Evolutionary conservation across 371 early-diverging fungal genomes (phyloP).

Genomic region (Rhizopus stolonifer): DNA sequence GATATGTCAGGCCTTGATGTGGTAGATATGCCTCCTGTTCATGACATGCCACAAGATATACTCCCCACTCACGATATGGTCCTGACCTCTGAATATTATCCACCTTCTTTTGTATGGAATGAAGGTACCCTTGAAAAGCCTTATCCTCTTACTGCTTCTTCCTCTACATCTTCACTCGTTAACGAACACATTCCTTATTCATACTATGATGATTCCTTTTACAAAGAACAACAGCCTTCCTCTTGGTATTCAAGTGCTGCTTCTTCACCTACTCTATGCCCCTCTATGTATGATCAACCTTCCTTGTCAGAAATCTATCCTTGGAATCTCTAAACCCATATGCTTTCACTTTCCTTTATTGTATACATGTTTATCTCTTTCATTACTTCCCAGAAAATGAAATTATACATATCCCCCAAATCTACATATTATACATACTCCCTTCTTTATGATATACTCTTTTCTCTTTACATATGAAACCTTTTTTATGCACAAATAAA

Average conservation of each 20-base stretch:
- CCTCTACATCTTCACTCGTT: not conserved
- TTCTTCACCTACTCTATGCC: not conserved
- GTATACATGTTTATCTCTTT: not conserved
- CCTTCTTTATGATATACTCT: not conserved
- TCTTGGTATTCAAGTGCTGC: constrained; percentile 7
- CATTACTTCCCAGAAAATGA: not conserved
- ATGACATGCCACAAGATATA: not conserved
- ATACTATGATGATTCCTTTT: not conserved
- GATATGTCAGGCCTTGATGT: not conserved
- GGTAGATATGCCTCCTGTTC: not conserved
- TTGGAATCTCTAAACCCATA: constrained; percentile 1
- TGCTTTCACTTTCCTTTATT: not conserved
- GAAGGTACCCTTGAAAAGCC: not conserved
- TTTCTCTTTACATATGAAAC: not conserved
- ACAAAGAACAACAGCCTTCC: not conserved
- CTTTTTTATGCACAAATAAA: not conserved
- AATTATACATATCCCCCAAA: not conserved
- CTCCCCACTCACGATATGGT: not conserved
- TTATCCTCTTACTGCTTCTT: constrained; percentile 1
- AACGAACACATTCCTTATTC: constrained; percentile 1
- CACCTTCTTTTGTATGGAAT: not conserved
- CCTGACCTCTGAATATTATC: not conserved
- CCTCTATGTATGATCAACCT: constrained; percentile 5
- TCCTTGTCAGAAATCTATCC: not conserved
- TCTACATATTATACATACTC: not conserved